Evolutionary conservation across 1,139 yeast species (phyloP), one percentile per base, ranked within the genome.

Genomic region (Scheffersomyces parashehatae): DNA sequence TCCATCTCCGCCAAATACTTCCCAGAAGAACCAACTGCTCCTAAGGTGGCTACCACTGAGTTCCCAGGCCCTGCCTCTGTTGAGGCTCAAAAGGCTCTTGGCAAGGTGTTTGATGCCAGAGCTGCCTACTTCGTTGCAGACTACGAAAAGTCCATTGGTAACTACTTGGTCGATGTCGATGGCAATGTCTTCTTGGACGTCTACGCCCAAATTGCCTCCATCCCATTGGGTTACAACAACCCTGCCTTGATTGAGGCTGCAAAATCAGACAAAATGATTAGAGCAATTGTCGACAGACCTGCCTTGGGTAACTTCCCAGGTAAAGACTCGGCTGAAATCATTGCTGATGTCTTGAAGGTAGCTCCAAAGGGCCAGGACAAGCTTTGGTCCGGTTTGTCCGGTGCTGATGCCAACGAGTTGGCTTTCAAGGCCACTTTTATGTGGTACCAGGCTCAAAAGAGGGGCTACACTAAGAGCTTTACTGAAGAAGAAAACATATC

Each of bases 361-460:
- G 90, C 90, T 40, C 91, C 91, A 53, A 79, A 79, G 59, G 88
- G 88, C 47, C 84, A 82, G 64, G 77, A 72, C 56, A 69, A 78
- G 58, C 77, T 79, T 43, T 87, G 91, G 89, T 81, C 88, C 13
- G 91, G 87, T 35, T 72, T 85, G 55, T 80, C 89, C 14, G 95
- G 95, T 47, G 87, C 91, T 28, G 93, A 86, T 61, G 95, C 95
- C 53, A 85, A 84, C 60, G 95, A 86, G 66, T 77, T 85, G 60
- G 95, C 95, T 9, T 86, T 82, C 75, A 86, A 86, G 70, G 93
- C 95, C 42, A 88, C 88, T 8, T 86, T 86, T 64, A 81, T 86
- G 72, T 83, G 85, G 75, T 83, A 84, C 65, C 87, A 83, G 58
- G 67, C 81, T 41, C 69, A 79, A 60, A 72, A 73, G 67, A 81